Evolutionary conservation across 306 rosid genomes (phyloP), one percentile per base, ranked within the genome.

Genomic region (Neltuma alba): DNA sequence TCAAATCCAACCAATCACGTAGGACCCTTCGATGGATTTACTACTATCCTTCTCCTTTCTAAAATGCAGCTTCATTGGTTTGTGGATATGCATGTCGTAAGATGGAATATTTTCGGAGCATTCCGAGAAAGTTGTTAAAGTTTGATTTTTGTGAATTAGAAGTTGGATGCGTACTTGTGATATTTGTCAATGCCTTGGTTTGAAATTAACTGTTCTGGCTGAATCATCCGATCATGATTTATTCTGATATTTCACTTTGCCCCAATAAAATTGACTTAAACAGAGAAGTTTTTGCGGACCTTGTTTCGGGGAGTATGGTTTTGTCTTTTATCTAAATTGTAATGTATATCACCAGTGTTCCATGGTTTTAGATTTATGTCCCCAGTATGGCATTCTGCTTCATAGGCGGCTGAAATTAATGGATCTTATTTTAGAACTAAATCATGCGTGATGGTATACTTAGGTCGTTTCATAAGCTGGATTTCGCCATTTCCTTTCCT

Each of bases 61-160:
- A 62, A 67, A 40, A 60, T 76, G 82, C 76, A 77, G 18, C 66
- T 67, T 72, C 79, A 7, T 71, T 66, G 79, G 41, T 81, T 23
- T 66, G 50, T 77, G 38, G 74, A 40, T 50, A 38, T 50, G 71
- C 73, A 36, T 76, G 68, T 57, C 55, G 30, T 60, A 8, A 16
- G 52, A 52, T 81, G 65, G 15, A 27, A 33, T 60, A 73, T 40
- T 67, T 34, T 70, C 21, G 2, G 33, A 28, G 58, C 58, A 27
- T 41, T 70, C 11, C 38, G 71, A 81, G 75, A 60, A 77, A 40
- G 64, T 81, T 67, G 7, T 68, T 18, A 6, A 52, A 64, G 21
- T 76, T 42, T 34, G 23, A 12, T 72, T 40, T 54, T 67, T 9
- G 3, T 34, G 54, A 20, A 58, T 72, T 72, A 7, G 42, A 66